These are phyloP conservation scores for Rutstroemia sp. DNA, from an alignment of 2,329 filamentous ascomycete genomes.

Conservation along the genomic window DNA sequence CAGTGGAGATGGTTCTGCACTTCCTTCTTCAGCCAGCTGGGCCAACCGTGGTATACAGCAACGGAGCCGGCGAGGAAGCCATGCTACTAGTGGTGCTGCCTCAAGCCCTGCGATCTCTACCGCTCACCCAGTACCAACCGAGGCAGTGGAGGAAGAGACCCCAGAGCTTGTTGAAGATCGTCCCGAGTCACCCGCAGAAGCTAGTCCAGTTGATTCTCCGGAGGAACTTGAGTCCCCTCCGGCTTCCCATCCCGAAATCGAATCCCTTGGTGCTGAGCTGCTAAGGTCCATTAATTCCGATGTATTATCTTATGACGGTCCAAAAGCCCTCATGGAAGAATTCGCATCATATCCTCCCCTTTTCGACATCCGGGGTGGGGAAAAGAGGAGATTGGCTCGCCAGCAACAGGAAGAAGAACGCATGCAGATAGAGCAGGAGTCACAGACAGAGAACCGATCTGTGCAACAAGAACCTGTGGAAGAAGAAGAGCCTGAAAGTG, in stretches of 20 bases:
- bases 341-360: constrained; percentile 60
- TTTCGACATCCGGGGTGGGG: constrained; percentile 76
- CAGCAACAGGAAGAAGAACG: constrained; percentile 58
- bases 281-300: constrained; percentile 40
- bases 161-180: constrained; percentile 11
- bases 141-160: constrained; percentile 38
- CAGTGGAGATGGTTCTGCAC: constrained; percentile 74
- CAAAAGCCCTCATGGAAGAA: constrained; percentile 38
- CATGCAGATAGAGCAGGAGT: constrained; percentile 45
- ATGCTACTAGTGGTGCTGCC: constrained; percentile 72
- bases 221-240: constrained; percentile 10
- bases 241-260: constrained; percentile 15
- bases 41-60: constrained; percentile 60
- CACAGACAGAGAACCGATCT: constrained; percentile 43
- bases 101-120: constrained; percentile 72
- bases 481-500: constrained; percentile 73
- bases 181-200: constrained; percentile 9
- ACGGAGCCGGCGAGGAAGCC: constrained; percentile 64
- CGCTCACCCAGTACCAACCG: constrained; percentile 46
- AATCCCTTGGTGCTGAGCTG: constrained; percentile 32
- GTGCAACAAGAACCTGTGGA: constrained; percentile 37
- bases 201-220: constrained; percentile 3
- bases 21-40: constrained; percentile 93
- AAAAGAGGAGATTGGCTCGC: constrained; percentile 70
- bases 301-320: constrained; percentile 40